Conservation (phyloP, 805 yeast genomes). For the Starmerella bombicola region DNA sequence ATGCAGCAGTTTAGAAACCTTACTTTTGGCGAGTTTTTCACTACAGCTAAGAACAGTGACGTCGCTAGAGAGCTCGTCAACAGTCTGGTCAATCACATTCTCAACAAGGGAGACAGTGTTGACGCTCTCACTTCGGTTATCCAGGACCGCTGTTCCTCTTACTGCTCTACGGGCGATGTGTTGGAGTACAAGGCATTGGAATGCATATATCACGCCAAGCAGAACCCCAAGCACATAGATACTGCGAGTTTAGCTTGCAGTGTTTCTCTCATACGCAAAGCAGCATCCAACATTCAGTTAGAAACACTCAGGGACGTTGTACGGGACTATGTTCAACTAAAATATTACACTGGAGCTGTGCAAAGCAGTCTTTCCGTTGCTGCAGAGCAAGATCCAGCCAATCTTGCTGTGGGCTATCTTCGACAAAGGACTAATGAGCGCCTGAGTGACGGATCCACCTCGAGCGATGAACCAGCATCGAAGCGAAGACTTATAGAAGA, state of each 20-base stretch:
- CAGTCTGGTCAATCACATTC: conserved; percentile 77
- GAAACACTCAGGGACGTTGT: conserved; percentile 77
- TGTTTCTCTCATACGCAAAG: conserved; percentile 60
- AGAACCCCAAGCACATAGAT: conserved; percentile 43
- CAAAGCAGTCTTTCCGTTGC: conserved; percentile 71
- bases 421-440: conserved; percentile 26
- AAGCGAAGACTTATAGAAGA: not conserved
- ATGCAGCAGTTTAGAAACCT: conserved; percentile 56
- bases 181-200: conserved; percentile 89
- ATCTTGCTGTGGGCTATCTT: conserved; percentile 45
- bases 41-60: conserved; percentile 38
- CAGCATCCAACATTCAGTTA: conserved; percentile 61
- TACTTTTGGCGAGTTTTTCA: conserved; percentile 63
- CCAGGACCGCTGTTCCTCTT: conserved; percentile 88
- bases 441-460: conserved; percentile 33
- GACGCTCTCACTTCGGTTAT: conserved; percentile 77
- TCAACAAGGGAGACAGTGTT: conserved; percentile 83
- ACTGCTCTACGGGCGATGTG: conserved; percentile 88
- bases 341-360: conserved; percentile 74
- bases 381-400: conserved; percentile 49
- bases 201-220: conserved; percentile 67
- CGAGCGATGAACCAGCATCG: conserved; percentile 1
- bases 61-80: conserved; percentile 77
- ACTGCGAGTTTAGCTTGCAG: conserved; percentile 62
- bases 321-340: conserved; percentile 60